Evolutionary conservation across 768 basidiomycete genomes (phyloP).

Genomic region (Chiua virens): DNA sequence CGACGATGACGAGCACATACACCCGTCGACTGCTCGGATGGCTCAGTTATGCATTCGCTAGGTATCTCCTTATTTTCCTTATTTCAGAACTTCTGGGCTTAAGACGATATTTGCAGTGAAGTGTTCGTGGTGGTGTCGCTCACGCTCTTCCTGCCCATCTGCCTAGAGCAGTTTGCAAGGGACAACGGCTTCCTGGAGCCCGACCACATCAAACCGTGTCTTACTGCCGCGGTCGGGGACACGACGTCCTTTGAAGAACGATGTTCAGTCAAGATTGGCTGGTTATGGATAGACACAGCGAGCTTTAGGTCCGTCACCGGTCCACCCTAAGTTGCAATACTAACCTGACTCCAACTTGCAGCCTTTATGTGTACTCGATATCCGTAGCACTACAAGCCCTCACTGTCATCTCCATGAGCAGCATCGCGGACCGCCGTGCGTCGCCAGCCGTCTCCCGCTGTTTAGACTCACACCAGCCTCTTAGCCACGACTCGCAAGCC

Average conservation of each 20-base stretch:
- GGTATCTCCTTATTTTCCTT: too few relatives aligned
- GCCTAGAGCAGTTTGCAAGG: slow-evolving; percentile 84
- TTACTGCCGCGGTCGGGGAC: slow-evolving; percentile 10
- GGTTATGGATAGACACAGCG: slow-evolving; percentile 87
- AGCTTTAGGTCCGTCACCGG: slow-evolving; percentile 70
- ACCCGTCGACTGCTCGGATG: slow-evolving; percentile 59
- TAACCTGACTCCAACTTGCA: slow-evolving; percentile 28
- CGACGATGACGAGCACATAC: slow-evolving; percentile 11
- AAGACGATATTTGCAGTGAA: slow-evolving; percentile 46
- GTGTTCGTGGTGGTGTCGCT: slow-evolving; percentile 81
- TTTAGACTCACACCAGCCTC: slow-evolving; percentile 10
- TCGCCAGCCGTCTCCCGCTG: slow-evolving; percentile 1
- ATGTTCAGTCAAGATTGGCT: slow-evolving; percentile 81
- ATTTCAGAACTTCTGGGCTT: background rate
- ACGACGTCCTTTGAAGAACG: slow-evolving; percentile 39
- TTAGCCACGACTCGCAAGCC: slow-evolving; percentile 71
- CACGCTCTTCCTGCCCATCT: slow-evolving; percentile 81
- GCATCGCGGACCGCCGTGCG: slow-evolving; percentile 87
- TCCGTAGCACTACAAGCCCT: slow-evolving; percentile 89
- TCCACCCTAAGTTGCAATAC: background rate
- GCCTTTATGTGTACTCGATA: slow-evolving; percentile 84
- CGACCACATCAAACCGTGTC: slow-evolving; percentile 62
- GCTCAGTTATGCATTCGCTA: slow-evolving; percentile 84
- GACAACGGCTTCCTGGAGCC: slow-evolving; percentile 84
- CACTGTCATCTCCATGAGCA: slow-evolving; percentile 94